Conservation (phyloP, 495 filamentous ascomycete genomes). For the Penicillium arizonense region DNA sequence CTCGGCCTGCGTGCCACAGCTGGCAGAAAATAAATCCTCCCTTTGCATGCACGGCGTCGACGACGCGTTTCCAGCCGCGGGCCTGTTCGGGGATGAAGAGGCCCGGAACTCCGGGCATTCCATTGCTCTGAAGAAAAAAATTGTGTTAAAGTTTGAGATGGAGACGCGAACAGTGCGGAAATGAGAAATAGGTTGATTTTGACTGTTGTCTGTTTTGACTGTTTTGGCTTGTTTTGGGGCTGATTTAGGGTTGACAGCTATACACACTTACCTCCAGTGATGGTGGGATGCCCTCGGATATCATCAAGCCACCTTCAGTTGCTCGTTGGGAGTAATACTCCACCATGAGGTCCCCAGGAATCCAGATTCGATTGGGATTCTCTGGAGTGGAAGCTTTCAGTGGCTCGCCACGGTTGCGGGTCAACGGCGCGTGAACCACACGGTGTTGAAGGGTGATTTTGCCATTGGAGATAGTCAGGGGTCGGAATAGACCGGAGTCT, state of each 20-base stretch:
- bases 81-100: conserved; percentile 48
- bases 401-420: conserved; percentile 49
- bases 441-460: conserved; percentile 51
- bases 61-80: conserved; percentile 48
- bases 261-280: conserved; percentile 36
- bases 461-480: conserved; percentile 49
- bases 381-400: conserved; percentile 38
- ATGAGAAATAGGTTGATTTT: too few species aligned
- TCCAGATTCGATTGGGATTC: conserved; percentile 43
- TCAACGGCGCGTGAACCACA: conserved; percentile 55
- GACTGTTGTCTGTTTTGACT: too few species aligned
- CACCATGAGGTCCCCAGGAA: conserved; percentile 44
- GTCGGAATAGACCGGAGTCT: conserved; percentile 48
- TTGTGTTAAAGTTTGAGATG: background rate
- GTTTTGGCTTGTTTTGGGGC: too few species aligned
- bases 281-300: conserved; percentile 54
- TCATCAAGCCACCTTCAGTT: conserved; percentile 51
- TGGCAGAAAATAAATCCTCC: conserved; percentile 54
- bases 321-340: conserved; percentile 57
- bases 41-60: conserved; percentile 52
- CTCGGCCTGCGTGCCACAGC: conserved; percentile 52
- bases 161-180: too few species aligned
- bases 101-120: conserved; percentile 50
- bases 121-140: conserved; percentile 31
- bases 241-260: background rate